These are phyloP conservation scores for Chlorella sp. DNA, from an alignment of 139 green algal genomes.

Conservation along the genomic window DNA sequence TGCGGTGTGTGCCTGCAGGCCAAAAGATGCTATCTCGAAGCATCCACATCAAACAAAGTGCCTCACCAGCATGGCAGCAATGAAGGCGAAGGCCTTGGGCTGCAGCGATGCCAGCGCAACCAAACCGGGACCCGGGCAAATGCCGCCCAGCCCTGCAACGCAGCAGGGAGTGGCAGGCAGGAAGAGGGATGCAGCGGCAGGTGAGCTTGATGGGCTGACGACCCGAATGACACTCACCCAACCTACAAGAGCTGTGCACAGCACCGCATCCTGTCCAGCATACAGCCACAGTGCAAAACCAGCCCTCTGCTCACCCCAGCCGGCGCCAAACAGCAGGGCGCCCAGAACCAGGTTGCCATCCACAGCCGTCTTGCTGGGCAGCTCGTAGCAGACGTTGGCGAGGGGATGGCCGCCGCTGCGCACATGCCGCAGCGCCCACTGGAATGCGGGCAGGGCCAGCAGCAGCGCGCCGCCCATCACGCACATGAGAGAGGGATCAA, in stretches of 20 bases:
- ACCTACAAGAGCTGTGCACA: no score
- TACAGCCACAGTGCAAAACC: background rate
- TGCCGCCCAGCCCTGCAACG: conserved; percentile 50
- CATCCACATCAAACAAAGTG: no score
- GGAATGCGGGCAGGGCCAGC: conserved; percentile 60
- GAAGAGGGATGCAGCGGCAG: background rate
- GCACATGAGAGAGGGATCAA: conserved; percentile 72
- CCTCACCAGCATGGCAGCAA: conserved; percentile 6
- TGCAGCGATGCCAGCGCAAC: conserved; percentile 52
- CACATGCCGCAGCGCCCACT: conserved; percentile 38
- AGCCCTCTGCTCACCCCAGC: conserved; percentile 28
- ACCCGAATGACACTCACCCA: no score
- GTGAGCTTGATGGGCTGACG: no score
- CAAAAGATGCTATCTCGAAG: no score
- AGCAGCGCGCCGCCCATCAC: conserved; percentile 85
- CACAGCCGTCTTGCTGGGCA: conserved; percentile 63
- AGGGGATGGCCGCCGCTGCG: background rate
- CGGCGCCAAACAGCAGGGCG: conserved; percentile 78
- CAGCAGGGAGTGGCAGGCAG: no score
- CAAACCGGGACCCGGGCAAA: conserved; percentile 82
- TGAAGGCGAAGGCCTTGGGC: conserved; percentile 37
- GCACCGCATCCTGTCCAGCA: no score
- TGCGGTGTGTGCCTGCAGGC: no score
- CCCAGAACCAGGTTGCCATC: conserved; percentile 74
- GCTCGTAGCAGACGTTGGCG: conserved; percentile 40